Evolutionary conservation across 1,284 basidiomycete genomes (phyloP).

Genomic region (Naganishia albida): DNA sequence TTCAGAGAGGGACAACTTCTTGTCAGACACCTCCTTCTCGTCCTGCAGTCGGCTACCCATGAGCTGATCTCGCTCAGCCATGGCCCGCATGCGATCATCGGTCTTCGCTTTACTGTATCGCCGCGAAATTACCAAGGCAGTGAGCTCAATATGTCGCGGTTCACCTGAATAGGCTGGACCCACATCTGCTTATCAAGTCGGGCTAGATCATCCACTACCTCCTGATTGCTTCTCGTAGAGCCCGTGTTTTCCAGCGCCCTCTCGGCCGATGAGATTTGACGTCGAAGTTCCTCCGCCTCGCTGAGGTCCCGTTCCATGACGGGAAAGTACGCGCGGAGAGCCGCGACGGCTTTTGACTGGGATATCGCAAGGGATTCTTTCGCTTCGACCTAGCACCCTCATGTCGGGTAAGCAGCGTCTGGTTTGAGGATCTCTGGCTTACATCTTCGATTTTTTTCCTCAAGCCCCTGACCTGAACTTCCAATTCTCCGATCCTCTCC

Average conservation of each 20-base stretch:
- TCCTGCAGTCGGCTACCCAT: constrained; percentile 1
- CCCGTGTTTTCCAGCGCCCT: constrained; percentile 69
- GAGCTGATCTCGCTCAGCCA: constrained; percentile 23
- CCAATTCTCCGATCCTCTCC: constrained; percentile 13
- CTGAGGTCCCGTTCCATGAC: constrained; percentile 65
- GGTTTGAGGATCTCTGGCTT: neutral
- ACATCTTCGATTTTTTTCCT: constrained; percentile 1
- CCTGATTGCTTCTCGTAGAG: constrained; percentile 75
- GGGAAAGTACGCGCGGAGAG: constrained; percentile 66
- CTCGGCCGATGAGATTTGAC: constrained; percentile 69
- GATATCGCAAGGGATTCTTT: constrained; percentile 45
- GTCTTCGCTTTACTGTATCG: constrained; percentile 61
- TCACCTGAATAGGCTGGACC: too few species aligned
- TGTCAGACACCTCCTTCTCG: neutral
- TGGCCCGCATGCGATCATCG: constrained; percentile 13
- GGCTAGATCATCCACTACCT: constrained; percentile 76
- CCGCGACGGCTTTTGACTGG: constrained; percentile 61
- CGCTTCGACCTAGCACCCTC: constrained; percentile 38
- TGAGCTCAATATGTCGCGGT: neutral
- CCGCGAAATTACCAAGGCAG: neutral
- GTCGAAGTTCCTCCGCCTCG: constrained; percentile 67
- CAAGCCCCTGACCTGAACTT: neutral
- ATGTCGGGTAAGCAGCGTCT: neutral
- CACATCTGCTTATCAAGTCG: constrained; percentile 67
- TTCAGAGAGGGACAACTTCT: constrained; percentile 3